A percentile compares a stretch with the other conserved stretches of the same genome.
Evolutionary conservation across 345 rosid genomes (phyloP).

Genomic region (Citrus mangshanensis): DNA sequence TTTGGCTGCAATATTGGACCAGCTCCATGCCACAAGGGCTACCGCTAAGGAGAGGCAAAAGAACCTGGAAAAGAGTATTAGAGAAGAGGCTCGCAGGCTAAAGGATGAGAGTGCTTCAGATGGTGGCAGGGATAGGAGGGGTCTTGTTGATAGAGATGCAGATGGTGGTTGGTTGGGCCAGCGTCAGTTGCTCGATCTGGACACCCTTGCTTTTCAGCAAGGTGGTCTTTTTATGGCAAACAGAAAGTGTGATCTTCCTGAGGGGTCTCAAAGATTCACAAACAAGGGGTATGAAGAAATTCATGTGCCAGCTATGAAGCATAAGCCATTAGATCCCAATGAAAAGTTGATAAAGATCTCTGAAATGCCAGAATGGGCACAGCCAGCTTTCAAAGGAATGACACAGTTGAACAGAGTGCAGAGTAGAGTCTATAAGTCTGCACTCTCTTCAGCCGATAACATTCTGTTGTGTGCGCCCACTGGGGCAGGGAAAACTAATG

Average conservation of each 20-base stretch:
- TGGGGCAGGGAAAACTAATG: constrained; percentile 98
- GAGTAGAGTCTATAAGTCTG: constrained; percentile 86
- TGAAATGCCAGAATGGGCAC: constrained; percentile 92
- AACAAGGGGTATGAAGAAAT: constrained; percentile 89
- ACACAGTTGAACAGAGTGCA: constrained; percentile 88
- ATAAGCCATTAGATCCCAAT: constrained; percentile 47
- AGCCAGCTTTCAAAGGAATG: constrained; percentile 94
- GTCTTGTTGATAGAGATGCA: constrained; percentile 23
- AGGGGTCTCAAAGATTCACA: constrained; percentile 47
- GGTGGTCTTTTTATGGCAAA: constrained; percentile 96
- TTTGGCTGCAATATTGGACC: constrained; percentile 78
- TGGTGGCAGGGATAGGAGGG: neutral
- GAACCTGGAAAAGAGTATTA: constrained; percentile 85
- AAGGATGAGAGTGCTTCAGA: constrained; percentile 49
- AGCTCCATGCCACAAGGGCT: constrained; percentile 91
- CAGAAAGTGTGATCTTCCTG: constrained; percentile 77
- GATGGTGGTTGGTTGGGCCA: constrained; percentile 85
- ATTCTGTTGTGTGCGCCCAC: constrained; percentile 96
- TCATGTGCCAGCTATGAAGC: constrained; percentile 80
- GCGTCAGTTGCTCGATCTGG: constrained; percentile 84
- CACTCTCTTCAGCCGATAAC: constrained; percentile 70
- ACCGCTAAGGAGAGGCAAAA: constrained; percentile 83
- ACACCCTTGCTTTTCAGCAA: constrained; percentile 70
- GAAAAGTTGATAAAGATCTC: constrained; percentile 80
- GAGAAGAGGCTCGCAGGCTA: constrained; percentile 89